Percentiles rank a stretch among this genome's conserved stretches.
phyloP scores from a whole-genome alignment of 2,329 filamentous ascomycete genomes.

The Dryadomyces quercivorus region DNA sequence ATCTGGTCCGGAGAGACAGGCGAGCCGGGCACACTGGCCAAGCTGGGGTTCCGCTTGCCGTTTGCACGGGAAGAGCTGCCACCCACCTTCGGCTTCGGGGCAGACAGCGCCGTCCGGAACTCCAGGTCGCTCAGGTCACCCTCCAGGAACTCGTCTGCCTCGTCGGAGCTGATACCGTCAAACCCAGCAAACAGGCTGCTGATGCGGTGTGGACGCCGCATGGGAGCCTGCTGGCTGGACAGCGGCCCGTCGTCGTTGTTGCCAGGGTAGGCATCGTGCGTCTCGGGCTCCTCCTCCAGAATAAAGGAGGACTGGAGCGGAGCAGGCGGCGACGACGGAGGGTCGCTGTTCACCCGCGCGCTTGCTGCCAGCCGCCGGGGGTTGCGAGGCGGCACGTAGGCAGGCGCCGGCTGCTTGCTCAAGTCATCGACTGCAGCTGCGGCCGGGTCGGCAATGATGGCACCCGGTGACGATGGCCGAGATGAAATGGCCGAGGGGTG shows the following conservation, averaged over 20 bases:
- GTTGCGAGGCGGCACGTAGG: slow-evolving; percentile 45
- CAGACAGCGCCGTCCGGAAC: slow-evolving; percentile 52
- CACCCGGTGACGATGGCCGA: slow-evolving; percentile 41
- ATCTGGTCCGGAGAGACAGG: slow-evolving; percentile 31
- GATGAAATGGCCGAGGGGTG: slow-evolving; percentile 65
- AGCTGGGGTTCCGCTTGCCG: slow-evolving; percentile 29
- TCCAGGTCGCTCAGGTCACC: slow-evolving; percentile 54
- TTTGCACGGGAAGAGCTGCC: slow-evolving; percentile 13
- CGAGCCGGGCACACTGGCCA: slow-evolving; percentile 19
- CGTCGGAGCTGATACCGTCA: slow-evolving; percentile 57
- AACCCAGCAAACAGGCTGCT: slow-evolving; percentile 84
- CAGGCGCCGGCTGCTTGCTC: slow-evolving; percentile 32
- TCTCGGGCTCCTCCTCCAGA: slow-evolving; percentile 22
- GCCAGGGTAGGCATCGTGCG: slow-evolving; percentile 58
- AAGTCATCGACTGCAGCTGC: slow-evolving; percentile 23
- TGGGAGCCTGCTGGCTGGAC: slow-evolving; percentile 43
- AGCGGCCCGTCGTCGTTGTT: slow-evolving; percentile 73
- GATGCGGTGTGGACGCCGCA: slow-evolving; percentile 60
- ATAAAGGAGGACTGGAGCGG: slow-evolving; percentile 12
- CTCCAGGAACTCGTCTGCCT: slow-evolving; percentile 50
- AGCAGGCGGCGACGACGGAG: slow-evolving; percentile 31
- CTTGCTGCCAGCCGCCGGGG: slow-evolving; percentile 41
- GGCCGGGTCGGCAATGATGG: slow-evolving; percentile 13
- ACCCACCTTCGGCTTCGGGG: slow-evolving; percentile 38
- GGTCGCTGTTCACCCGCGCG: slow-evolving; percentile 30